Evolutionary conservation across 805 yeast genomes (phyloP), one percentile per base, ranked within the genome.

Genomic region (Wickerhamiella spandovensis): DNA sequence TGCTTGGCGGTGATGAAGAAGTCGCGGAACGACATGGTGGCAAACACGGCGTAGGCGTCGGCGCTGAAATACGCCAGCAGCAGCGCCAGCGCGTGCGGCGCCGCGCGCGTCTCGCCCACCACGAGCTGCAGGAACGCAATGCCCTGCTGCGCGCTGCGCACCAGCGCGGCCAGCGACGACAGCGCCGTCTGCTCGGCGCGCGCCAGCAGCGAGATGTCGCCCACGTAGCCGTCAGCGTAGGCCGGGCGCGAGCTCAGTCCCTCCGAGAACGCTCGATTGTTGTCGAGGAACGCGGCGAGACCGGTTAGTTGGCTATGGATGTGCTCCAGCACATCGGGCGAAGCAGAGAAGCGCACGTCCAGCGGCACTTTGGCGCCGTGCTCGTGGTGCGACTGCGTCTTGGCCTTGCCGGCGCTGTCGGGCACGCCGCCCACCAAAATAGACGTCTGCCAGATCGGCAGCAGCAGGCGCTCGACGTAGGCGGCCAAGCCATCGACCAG

Each of bases 131-230:
- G 70, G 63, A 92, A 92, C 1, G 97, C 87, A 30, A 90, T 71
- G 0, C 95, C 95, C 66, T 92, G 97, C 58, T 86, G 85, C 66
- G 87, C 79, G 6, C 86, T 79, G 49, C 76, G 78, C 50, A 89
- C 74, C 9, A 89, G 75, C 59, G 84, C 81, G 44, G 85, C 72
- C 38, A 92, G 68, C 0, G 96, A 79, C 24, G 81, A 79, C 56
- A 90, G 77, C 6, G 95, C 95, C 59, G 87, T 80, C 59, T 86
- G 88, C 63, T 92, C 98, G 1, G 95, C 95, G 65, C 92, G 89
- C 47, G 44, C 67, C 63, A 48, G 60, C 48, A 44, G 62, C 46
- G 51, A 63, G 47, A 48, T 59, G 50, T 46, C 60, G 48, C 43
- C 61, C 48, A 18, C 48, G 18, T 37, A 47, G 5, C 24, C 35